Evolutionary conservation across 1,284 basidiomycete species (phyloP), one percentile per base, ranked within the genome.

Genomic region (Laetiporus sulphureus): DNA sequence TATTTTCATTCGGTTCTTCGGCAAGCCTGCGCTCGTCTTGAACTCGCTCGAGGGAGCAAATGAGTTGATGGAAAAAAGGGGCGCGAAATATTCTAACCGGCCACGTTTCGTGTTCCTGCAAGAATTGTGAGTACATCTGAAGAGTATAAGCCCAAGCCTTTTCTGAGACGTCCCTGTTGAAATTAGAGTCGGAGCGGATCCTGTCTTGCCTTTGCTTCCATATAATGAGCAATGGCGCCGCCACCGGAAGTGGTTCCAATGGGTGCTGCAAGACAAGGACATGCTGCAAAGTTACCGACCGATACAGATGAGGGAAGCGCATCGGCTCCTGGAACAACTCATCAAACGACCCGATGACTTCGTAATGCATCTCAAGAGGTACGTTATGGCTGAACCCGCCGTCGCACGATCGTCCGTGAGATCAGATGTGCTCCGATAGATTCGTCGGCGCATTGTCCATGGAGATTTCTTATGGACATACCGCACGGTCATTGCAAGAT

Each of bases 221-320:
- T 64, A 62, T 30, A 57, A 55, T 8, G 53, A 56, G 3, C 45
- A 44, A 13, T 62, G 59, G 50, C 55, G 60, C 15, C 58, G 55
- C 40, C 56, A 60, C 22, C 57, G 61, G 16, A 51, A 52, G 40
- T 54, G 60, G 48, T 50, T 58, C 13, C 59, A 61, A 29, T 52
- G 56, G 16, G 56, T 55, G 5, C 55, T 62, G 38, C 42, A 44
- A 23, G 38, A 48, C 11, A 51, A 54, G 36, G 36, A 40, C 2
- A 49, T 44, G 7, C 36, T 58, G 4, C 39, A 40, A 12, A 48
- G 46, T 21, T 62, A 57, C 36, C 42, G 40, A 2, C 49, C 55
- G 2, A 48, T 60, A 13, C 59, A 60, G 36, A 40, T 37, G 25
- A 48, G 54, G 3, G 56, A 60, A 42, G 53, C 53, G 11, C 48